A percentile compares a stretch with the other conserved stretches of the same genome.
These are phyloP conservation scores for Macadamia integrifolia DNA, from an alignment of 164 flowering plant genomes.

Conservation along the genomic window DNA sequence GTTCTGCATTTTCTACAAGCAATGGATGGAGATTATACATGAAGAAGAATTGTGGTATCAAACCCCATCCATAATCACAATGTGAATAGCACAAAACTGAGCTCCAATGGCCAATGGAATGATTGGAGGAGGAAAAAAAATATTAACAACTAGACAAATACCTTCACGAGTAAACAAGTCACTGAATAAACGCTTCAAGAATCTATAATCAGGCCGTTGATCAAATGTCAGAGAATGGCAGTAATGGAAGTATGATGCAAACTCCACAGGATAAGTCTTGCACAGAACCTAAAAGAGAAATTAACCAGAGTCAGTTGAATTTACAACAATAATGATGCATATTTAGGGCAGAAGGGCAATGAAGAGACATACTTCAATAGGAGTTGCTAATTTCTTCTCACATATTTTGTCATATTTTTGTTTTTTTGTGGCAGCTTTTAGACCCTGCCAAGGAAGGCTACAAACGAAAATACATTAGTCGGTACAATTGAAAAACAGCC, in stretches of 20 bases:
- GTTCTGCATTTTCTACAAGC: too few relatives aligned
- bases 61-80: background rate
- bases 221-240: conserved; percentile 97
- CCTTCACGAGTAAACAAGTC: conserved; percentile 75
- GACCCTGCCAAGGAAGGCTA: conserved; percentile 10
- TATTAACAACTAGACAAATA: conserved; percentile 9
- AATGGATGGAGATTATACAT: too few relatives aligned
- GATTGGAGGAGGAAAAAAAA: background rate
- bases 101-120: background rate
- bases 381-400: conserved; percentile 8
- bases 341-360: background rate
- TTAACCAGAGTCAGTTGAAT: background rate
- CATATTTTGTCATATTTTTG: conserved; percentile 25
- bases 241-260: conserved; percentile 95
- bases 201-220: conserved; percentile 96
- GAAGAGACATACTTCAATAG: background rate
- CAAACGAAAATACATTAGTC: background rate
- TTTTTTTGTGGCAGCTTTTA: conserved; percentile 96
- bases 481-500: background rate
- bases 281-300: conserved; percentile 59
- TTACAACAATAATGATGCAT: background rate
- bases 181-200: conserved; percentile 65
- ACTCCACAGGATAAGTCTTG: conserved; percentile 92
- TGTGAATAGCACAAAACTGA: background rate
- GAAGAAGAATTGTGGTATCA: too few relatives aligned